Evolutionary conservation across 257 asterid genomes (phyloP).

Genomic region (Nemophila menziesii): DNA sequence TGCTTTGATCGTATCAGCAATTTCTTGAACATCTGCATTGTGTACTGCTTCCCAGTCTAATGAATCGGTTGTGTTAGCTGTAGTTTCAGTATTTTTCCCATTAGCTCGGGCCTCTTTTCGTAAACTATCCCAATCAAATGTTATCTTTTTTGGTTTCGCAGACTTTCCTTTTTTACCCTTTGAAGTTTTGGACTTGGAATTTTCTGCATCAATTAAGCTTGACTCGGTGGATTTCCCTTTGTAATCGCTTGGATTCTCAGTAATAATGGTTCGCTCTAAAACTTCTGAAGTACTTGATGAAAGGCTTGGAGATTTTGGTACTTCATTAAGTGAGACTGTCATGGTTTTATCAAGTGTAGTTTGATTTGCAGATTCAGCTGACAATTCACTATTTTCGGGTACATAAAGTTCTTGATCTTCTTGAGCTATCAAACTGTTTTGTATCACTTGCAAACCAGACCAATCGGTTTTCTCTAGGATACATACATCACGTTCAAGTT

Average conservation of each 20-base stretch:
- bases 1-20: slow-evolving; percentile 58
- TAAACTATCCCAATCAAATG: slow-evolving; percentile 50
- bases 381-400: slow-evolving; percentile 45
- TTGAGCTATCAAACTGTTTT: slow-evolving; percentile 26
- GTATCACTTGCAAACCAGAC: slow-evolving; percentile 12
- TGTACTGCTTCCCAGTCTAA: slow-evolving; percentile 72
- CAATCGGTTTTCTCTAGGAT: slow-evolving; percentile 20
- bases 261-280: slow-evolving; percentile 23
- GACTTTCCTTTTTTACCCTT: slow-evolving; percentile 31
- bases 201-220: slow-evolving; percentile 21
- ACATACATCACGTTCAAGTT: slow-evolving; percentile 17
- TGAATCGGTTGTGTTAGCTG: slow-evolving; percentile 46
- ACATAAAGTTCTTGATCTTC: slow-evolving; percentile 23
- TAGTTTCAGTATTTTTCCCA: slow-evolving; percentile 34
- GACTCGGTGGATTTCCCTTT: slow-evolving; percentile 37
- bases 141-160: slow-evolving; percentile 36
- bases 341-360: slow-evolving; percentile 21
- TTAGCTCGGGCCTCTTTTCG: slow-evolving; percentile 29
- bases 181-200: slow-evolving; percentile 7
- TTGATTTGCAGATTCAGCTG: slow-evolving; percentile 48
- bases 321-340: slow-evolving; percentile 17
- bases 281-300: slow-evolving; percentile 15
- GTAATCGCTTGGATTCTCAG: slow-evolving; percentile 20
- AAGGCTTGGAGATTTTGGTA: slow-evolving; percentile 12
- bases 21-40: slow-evolving; percentile 53